phyloP scores from a whole-genome alignment of 1,139 yeast species.

The Yamadazyma diddensiae region DNA sequence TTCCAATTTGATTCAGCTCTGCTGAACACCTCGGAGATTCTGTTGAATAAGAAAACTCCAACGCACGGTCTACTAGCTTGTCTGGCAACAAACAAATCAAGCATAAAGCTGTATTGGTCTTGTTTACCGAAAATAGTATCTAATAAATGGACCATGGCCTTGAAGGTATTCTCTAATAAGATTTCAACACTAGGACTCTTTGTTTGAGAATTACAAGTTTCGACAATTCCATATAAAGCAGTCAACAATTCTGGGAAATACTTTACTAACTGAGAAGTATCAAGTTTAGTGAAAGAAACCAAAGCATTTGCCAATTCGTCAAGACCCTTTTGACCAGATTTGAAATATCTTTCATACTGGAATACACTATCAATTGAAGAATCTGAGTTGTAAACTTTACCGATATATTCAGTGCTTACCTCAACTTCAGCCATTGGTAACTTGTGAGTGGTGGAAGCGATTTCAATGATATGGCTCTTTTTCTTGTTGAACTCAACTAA shows the following conservation, averaged over 20 bases:
- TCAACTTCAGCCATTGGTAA: slow-evolving; percentile 52
- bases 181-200: slow-evolving; percentile 29
- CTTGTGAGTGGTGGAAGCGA: slow-evolving; percentile 31
- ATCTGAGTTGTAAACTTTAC: slow-evolving; percentile 65
- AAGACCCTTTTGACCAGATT: slow-evolving; percentile 40
- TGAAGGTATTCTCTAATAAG: slow-evolving; percentile 42
- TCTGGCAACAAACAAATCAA: slow-evolving; percentile 45
- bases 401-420: slow-evolving; percentile 64
- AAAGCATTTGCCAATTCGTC: slow-evolving; percentile 44
- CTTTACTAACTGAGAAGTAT: slow-evolving; percentile 46
- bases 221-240: slow-evolving; percentile 43
- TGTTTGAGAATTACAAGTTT: slow-evolving; percentile 22
- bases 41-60: slow-evolving; percentile 49
- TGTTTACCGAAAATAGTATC: slow-evolving; percentile 67
- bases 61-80: slow-evolving; percentile 41
- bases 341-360: slow-evolving; percentile 51
- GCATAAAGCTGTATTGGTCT: slow-evolving; percentile 56
- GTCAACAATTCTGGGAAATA: slow-evolving; percentile 51
- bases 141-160: slow-evolving; percentile 56
- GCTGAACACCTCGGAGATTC: slow-evolving; percentile 45
- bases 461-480: slow-evolving; percentile 34
- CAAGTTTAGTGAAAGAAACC: slow-evolving; percentile 41
- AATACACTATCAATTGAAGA: slow-evolving; percentile 54
- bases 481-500: slow-evolving; percentile 42
- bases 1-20: slow-evolving; percentile 59